phyloP scores from a whole-genome alignment of 1,139 yeast genomes.

The Hyphopichia khmerensis region DNA sequence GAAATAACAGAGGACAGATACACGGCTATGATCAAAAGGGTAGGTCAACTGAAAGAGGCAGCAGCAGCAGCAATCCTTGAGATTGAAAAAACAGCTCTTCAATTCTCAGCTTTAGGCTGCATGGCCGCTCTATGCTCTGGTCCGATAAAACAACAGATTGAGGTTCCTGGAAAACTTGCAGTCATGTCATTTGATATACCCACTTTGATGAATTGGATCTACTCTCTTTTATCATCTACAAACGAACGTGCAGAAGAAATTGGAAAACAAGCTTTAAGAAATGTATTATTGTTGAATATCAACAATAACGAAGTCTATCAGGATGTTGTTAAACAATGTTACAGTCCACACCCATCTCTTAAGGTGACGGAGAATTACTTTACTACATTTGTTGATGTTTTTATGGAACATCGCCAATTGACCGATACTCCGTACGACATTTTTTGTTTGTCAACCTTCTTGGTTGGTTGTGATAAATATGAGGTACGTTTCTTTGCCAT shows the following conservation, averaged over 20 bases:
- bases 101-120: slow-evolving; percentile 71
- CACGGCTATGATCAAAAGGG: slow-evolving; percentile 51
- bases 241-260: slow-evolving; percentile 59
- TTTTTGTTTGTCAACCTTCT: slow-evolving; percentile 62
- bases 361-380: slow-evolving; percentile 68
- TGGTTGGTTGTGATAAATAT: slow-evolving; percentile 64
- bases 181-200: slow-evolving; percentile 69
- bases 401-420: slow-evolving; percentile 37
- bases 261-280: slow-evolving; percentile 73
- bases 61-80: slow-evolving; percentile 77
- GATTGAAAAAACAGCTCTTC: slow-evolving; percentile 72
- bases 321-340: slow-evolving; percentile 70
- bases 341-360: slow-evolving; percentile 50
- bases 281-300: slow-evolving; percentile 61
- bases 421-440: slow-evolving; percentile 54
- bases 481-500: slow-evolving; percentile 66
- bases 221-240: slow-evolving; percentile 56
- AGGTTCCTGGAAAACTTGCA: slow-evolving; percentile 41
- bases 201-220: slow-evolving; percentile 75
- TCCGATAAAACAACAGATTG: slow-evolving; percentile 52
- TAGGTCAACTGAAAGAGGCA: slow-evolving; percentile 43
- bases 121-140: slow-evolving; percentile 82
- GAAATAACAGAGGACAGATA: slow-evolving; percentile 68
- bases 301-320: slow-evolving; percentile 55
- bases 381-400: slow-evolving; percentile 64